These are phyloP conservation scores for Gossypium bickii DNA, from an alignment of 345 rosid species.

Conservation along the genomic window DNA sequence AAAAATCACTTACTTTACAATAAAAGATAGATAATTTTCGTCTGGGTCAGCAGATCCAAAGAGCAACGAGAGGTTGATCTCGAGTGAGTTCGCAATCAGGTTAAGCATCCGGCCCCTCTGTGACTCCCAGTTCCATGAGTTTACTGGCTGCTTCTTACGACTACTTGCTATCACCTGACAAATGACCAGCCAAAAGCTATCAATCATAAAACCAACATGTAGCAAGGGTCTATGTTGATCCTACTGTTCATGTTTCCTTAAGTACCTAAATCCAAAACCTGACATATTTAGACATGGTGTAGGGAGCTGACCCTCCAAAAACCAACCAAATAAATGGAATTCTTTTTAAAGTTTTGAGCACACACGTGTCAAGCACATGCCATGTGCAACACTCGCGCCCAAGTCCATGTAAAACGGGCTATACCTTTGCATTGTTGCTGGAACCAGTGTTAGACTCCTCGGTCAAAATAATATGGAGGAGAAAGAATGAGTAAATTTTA, in stretches of 20 bases:
- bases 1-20: conserved; percentile 53
- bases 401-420: not conserved
- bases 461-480: conserved; percentile 47
- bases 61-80: conserved; percentile 80
- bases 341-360: not conserved
- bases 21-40: conserved; percentile 84
- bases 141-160: conserved; percentile 61
- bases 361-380: not conserved
- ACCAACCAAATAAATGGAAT: not conserved
- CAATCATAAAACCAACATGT: conserved; percentile 3
- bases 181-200: conserved; percentile 20
- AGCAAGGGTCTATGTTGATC: not conserved
- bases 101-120: conserved; percentile 80
- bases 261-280: not conserved
- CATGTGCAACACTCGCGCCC: not conserved
- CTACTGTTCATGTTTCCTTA: not conserved
- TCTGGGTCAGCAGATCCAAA: conserved; percentile 82
- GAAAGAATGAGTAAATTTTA: conserved; percentile 83
- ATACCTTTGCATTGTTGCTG: conserved; percentile 56
- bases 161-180: conserved; percentile 47
- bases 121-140: conserved; percentile 85
- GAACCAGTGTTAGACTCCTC: conserved; percentile 51
- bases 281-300: not conserved
- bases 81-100: conserved; percentile 86
- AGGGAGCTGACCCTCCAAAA: not conserved